Percentiles rank a stretch among this genome's conserved stretches.
Evolutionary conservation across 2,329 filamentous ascomycete genomes (phyloP).

Genomic region (Teratosphaeria epicoccoides): DNA sequence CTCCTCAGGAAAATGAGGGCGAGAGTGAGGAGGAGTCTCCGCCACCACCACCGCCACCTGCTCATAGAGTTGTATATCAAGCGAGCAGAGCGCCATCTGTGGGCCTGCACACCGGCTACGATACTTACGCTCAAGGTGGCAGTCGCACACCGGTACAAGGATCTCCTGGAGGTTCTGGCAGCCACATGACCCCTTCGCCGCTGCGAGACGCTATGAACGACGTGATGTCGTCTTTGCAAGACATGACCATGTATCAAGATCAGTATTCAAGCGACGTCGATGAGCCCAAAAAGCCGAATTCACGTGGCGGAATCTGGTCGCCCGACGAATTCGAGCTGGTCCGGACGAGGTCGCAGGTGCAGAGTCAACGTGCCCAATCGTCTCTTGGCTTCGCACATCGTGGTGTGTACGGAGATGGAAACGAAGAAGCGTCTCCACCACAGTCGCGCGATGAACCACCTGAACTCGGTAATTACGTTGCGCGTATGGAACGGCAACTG

Average conservation of each 20-base stretch:
- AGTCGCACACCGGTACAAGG: conserved; percentile 55
- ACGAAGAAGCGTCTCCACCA: conserved; percentile 41
- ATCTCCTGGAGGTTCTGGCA: conserved; percentile 46
- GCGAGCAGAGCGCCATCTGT: conserved; percentile 39
- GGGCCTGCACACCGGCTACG: conserved; percentile 21
- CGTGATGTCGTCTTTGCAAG: conserved; percentile 88
- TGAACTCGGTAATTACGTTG: conserved; percentile 74
- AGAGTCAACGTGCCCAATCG: conserved; percentile 51
- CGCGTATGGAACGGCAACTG: conserved; percentile 80
- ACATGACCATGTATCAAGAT: conserved; percentile 57
- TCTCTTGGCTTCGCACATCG: conserved; percentile 55
- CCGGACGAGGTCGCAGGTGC: conserved; percentile 28
- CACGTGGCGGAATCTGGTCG: conserved; percentile 68
- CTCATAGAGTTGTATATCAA: conserved; percentile 53
- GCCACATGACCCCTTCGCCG: conserved; percentile 65
- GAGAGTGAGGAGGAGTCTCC: conserved; percentile 52
- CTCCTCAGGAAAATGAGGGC: conserved; percentile 9
- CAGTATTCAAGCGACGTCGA: conserved; percentile 28
- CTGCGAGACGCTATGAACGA: conserved; percentile 94
- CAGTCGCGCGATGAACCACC: conserved; percentile 44
- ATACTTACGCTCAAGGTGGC: conserved; percentile 40
- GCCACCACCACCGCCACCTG: conserved; percentile 75
- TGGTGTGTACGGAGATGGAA: conserved; percentile 28
- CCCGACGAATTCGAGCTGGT: conserved; percentile 69
- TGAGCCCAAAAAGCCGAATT: conserved; percentile 41